These are phyloP conservation scores for Exophiala calicioides DNA, from an alignment of 2,329 filamentous ascomycete species.

Conservation along the genomic window DNA sequence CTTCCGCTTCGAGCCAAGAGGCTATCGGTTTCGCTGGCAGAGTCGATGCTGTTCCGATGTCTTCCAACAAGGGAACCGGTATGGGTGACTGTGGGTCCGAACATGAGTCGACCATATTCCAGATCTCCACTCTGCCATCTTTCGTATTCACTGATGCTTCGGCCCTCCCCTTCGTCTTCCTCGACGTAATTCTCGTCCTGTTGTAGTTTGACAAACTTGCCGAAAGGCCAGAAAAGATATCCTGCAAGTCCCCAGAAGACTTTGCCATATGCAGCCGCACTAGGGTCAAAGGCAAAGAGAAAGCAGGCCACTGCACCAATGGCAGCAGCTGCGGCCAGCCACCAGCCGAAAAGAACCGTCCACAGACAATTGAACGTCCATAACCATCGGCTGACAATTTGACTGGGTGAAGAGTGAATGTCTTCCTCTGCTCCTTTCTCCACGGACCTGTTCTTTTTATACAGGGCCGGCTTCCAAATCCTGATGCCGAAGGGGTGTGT, in stretches of 20 bases:
- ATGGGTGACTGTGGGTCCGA: slow-evolving; percentile 74
- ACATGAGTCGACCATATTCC: slow-evolving; percentile 93
- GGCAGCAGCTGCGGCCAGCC: slow-evolving; percentile 77
- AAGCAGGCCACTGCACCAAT: slow-evolving; percentile 77
- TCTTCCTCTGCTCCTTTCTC: slow-evolving; percentile 95
- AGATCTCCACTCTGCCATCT: slow-evolving; percentile 98
- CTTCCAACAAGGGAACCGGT: slow-evolving; percentile 73
- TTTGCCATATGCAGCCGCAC: slow-evolving; percentile 80
- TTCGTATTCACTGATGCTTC: slow-evolving; percentile 97
- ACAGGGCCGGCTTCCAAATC: slow-evolving; percentile 97
- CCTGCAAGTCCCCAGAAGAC: slow-evolving; percentile 80
- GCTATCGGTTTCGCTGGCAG: slow-evolving; percentile 84
- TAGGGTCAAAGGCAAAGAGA: slow-evolving; percentile 73
- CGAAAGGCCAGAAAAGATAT: slow-evolving; percentile 95
- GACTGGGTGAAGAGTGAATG: slow-evolving; percentile 91
- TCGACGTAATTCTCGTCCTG: slow-evolving; percentile 92
- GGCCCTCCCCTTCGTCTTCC: slow-evolving; percentile 91
- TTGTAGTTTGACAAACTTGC: slow-evolving; percentile 89
- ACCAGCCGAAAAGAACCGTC: slow-evolving; percentile 94
- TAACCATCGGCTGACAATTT: slow-evolving; percentile 79
- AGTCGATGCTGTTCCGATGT: slow-evolving; percentile 85
- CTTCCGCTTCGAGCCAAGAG: slow-evolving; percentile 70
- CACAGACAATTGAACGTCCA: slow-evolving; percentile 86
- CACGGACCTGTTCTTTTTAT: slow-evolving; percentile 96
- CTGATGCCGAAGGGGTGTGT: slow-evolving; percentile 98